Base-by-base conservation (phyloP, 2,329 filamentous ascomycete genomes). In the Incumbomyces lentus region DNA sequence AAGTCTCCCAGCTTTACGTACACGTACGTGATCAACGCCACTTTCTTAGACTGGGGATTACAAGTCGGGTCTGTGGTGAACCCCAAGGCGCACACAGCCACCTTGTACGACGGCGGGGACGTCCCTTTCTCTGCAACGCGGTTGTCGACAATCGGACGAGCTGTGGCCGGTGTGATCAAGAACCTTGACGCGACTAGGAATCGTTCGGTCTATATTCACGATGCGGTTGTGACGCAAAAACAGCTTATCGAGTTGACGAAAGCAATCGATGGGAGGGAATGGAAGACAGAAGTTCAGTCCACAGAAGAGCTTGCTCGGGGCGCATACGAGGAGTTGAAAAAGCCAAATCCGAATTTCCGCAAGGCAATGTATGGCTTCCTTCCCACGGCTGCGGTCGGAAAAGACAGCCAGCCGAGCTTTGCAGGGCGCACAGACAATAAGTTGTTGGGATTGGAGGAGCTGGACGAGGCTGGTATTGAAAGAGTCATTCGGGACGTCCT, bases 141-240 rank as follows among this genome's bases (percentile, higher is more conserved):
- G 0, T 62, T 80, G 1, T 52, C 57, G 0, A 65, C 66, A 1
- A 57, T 79, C 13, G 75, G 60, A 0, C 62, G 69, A 17, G 72
- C 68, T 1, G 64, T 80, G 0, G 68, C 70, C 0, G 71, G 68
- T 0, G 62, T 78, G 1, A 58, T 79, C 1, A 48, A 55, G 6
- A 64, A 78, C 43, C 69, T 66, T 0, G 67, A 72, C 2, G 69
- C 74, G 56, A 79, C 76, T 1, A 49, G 68, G 58, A 79, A 81
- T 55, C 64, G 68, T 1, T 47, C 58, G 4, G 65, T 81, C 1
- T 69, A 66, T 48, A 60, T 76, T 14, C 59, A 71, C 4, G 67
- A 70, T 18, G 58, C 66, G 3, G 59, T 64, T 4, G 59, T 68
- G 12, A 68, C 71, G 0, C 75, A 76, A 59, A 67, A 68, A 16